phyloP scores from a whole-genome alignment of 1,284 basidiomycete genomes.

The Trichosporon sp. region DNA sequence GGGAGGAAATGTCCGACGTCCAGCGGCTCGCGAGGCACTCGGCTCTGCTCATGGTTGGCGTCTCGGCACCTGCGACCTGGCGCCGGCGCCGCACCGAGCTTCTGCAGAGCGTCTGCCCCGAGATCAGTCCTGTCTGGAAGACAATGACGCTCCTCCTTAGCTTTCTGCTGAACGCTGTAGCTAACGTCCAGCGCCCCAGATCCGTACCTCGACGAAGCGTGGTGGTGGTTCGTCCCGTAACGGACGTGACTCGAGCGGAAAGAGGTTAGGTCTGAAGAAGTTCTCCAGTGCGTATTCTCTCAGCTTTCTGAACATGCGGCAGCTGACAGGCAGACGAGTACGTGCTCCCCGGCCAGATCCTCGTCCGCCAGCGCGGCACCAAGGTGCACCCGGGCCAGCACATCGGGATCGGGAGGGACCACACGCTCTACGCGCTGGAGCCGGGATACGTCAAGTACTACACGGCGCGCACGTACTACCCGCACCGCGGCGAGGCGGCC shows the following conservation, averaged over 20 bases:
- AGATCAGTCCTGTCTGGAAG: no score
- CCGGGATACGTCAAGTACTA: constrained; percentile 92
- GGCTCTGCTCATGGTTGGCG: neutral
- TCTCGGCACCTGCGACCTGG: neutral
- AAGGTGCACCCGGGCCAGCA: constrained; percentile 87
- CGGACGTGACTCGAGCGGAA: constrained; percentile 82
- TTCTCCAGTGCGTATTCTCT: constrained; percentile 67
- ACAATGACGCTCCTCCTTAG: neutral
- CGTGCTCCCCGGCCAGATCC: constrained; percentile 87
- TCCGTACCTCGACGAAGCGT: constrained; percentile 88
- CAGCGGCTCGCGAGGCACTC: neutral
- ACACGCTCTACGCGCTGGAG: constrained; percentile 80
- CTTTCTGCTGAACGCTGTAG: neutral
- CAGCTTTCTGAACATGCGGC: neutral
- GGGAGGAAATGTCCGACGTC: neutral
- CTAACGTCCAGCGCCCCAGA: constrained; percentile 50
- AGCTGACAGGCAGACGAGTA: constrained; percentile 61
- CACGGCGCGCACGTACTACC: constrained; percentile 48
- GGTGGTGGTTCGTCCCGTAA: constrained; percentile 89
- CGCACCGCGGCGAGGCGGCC: constrained; percentile 26
- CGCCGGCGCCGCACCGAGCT: no score
- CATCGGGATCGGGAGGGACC: constrained; percentile 83
- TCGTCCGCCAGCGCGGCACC: constrained; percentile 84
- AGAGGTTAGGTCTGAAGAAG: constrained; percentile 86
- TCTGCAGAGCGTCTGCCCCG: no score